Evolutionary conservation across 768 basidiomycete species (phyloP), one percentile per base, ranked within the genome.

Genomic region (Russula griseocarnosa): DNA sequence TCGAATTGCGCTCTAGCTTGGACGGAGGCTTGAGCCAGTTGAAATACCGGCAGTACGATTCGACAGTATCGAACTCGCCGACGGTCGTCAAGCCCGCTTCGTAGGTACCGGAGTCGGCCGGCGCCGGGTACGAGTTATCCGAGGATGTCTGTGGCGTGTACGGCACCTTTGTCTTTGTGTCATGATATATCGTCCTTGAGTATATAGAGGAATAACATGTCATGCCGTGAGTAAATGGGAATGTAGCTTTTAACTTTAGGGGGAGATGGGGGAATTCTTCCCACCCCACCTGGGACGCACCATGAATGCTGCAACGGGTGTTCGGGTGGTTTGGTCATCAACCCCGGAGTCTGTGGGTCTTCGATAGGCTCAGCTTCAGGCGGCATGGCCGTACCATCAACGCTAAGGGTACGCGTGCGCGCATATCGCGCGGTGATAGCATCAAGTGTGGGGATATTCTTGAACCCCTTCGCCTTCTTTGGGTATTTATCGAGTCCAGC

Each of bases 11-110:
- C 70, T 94, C 90, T 38, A 96, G 83, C 70, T 86, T 84, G 38
- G 91, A 92, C 13, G 94, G 94, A 0, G 90, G 89, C 74, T 94
- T 94, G 66, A 93, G 86, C 92, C 92, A 94, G 76, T 94, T 93
- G 81, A 92, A 90, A 77, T 92, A 92, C 22, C 92, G 85, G 75
- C 92, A 94, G 78, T 92, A 94, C 32, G 83, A 82, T 75, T 94
- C 91, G 61, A 94, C 94, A 14, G 94, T 94, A 72, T 86, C 83
- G 73, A 95, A 95, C 69, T 91, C 90, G 67, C 93, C 94, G 64
- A 97, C 86, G 56, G 90, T 83, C 36, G 88, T 87, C 46, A 96
- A 78, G 0, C 89, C 88, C 6, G 92, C 92, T 76, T 94, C 93
- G 74, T 94, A 95, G 65, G 87, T 86, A 18, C 73, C 81, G 18